Conservation (phyloP, 2,329 filamentous ascomycete species). For the Arachnomyces sp. region DNA sequence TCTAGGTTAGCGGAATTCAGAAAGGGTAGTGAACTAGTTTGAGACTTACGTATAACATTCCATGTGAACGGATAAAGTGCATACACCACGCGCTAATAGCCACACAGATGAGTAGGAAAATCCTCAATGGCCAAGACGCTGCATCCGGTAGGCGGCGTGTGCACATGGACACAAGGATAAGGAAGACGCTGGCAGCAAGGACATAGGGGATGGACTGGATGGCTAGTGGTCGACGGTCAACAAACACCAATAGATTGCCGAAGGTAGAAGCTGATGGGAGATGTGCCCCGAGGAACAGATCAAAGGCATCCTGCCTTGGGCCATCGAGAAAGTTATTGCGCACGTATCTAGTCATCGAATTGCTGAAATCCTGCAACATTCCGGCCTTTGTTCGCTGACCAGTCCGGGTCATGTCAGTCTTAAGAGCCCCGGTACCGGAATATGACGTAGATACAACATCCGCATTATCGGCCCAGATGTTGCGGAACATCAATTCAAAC, state of each 20-base stretch:
- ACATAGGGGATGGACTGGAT: slow-evolving; percentile 94
- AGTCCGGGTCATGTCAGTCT: slow-evolving; percentile 95
- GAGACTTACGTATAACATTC: slow-evolving; percentile 82
- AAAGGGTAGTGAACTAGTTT: neutral
- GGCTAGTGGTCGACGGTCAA: slow-evolving; percentile 73
- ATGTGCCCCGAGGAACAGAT: slow-evolving; percentile 85
- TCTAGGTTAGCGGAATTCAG: neutral
- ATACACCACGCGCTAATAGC: slow-evolving; percentile 61
- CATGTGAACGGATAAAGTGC: slow-evolving; percentile 72
- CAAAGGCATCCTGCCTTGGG: slow-evolving; percentile 88
- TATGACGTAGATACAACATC: slow-evolving; percentile 90
- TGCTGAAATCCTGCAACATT: slow-evolving; percentile 75
- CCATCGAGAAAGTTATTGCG: slow-evolving; percentile 94
- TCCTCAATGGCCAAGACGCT: slow-evolving; percentile 67
- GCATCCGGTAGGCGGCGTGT: slow-evolving; percentile 64
- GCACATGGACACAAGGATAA: slow-evolving; percentile 66
- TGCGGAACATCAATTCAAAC: slow-evolving; percentile 90
- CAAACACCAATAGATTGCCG: slow-evolving; percentile 66
- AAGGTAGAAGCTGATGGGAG: slow-evolving; percentile 63
- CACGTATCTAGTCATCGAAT: slow-evolving; percentile 81
- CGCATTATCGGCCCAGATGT: slow-evolving; percentile 97
- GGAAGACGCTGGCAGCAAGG: slow-evolving; percentile 74
- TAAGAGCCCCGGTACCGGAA: slow-evolving; percentile 91
- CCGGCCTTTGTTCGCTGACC: slow-evolving; percentile 80
- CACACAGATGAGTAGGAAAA: slow-evolving; percentile 75